A percentile compares a stretch with the other conserved stretches of the same genome.
These are phyloP conservation scores for Talaromyces sp. DNA, from an alignment of 2,329 filamentous ascomycete species.

Conservation along the genomic window DNA sequence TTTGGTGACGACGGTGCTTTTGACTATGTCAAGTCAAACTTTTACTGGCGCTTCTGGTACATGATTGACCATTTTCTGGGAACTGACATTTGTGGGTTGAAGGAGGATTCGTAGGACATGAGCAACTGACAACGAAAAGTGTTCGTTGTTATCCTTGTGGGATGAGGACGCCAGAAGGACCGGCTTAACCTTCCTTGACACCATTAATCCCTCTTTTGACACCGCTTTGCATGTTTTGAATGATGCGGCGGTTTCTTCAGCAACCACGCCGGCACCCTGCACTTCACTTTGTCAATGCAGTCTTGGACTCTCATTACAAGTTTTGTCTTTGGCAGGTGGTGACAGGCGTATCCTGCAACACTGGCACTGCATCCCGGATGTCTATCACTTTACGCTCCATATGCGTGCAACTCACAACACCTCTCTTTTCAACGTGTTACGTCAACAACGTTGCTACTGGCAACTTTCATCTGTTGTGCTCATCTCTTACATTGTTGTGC, in stretches of 20 bases:
- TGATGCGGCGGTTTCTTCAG: not conserved
- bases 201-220: not conserved
- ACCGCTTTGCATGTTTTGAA: not conserved
- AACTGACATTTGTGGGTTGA: conserved; percentile 57
- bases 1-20: conserved; percentile 47
- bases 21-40: conserved; percentile 61
- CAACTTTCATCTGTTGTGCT: not conserved
- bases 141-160: not conserved
- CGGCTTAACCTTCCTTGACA: not conserved
- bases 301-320: not conserved
- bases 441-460: not conserved
- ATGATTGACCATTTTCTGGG: conserved; percentile 51
- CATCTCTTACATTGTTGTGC: not conserved
- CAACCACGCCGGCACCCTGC: not conserved
- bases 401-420: not conserved
- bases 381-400: not conserved
- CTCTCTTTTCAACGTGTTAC: not conserved
- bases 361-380: not conserved
- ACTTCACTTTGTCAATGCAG: not conserved
- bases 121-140: not conserved
- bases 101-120: conserved; percentile 38
- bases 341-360: not conserved
- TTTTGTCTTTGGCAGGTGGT: not conserved
- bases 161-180: not conserved
- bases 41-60: conserved; percentile 58